Evolutionary conservation across 1,284 basidiomycete genomes (phyloP), one percentile per base, ranked within the genome.

Genomic region (Ganoderma resinaceum): DNA sequence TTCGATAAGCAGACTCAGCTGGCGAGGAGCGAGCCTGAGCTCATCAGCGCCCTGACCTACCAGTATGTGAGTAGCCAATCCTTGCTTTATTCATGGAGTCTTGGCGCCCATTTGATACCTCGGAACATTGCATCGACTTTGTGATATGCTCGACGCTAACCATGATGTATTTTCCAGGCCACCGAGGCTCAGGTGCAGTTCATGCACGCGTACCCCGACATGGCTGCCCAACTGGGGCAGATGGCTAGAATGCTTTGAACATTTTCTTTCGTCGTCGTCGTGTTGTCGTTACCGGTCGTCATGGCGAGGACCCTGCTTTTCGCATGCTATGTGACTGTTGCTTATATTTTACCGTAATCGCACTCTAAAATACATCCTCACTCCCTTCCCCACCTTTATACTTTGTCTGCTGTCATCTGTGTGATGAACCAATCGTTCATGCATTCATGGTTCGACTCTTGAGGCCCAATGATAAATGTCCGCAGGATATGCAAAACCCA

Each of bases 11-110:
- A 95, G 77, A 91, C 91, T 1, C 88, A 95, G 77, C 87, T 99
- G 70, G 95, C 97, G 20, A 85, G 97, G 79, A 97, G 94, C 46
- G 96, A 98, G 81, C 90, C 90, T 0, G 98, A 99, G 85, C 84
- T 99, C 71, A 85, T 93, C 63, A 95, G 93, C 78, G 94, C 96
- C 40, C 83, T 99, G 78, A 96, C 95, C 29, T 98, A 95, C 81
- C 89, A 93, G 85, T 93, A 89, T 79, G 91, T 91, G 74, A 73
- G 89, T 85, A 3, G 20, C 20, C 0, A 20, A 2, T 16, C 18
- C 2, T 18, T 12, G 3, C 29, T 55, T 16, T 9, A 16, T 31
- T 49, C 46, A 26, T 26, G 11, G 2, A 26, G 3, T 49, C 2
- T 49, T 12, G 23, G 46, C 46, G 23, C 46, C 23, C 11, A 26